Evolutionary conservation across 352 stramenopile genomes (phyloP).

Genomic region (Phytophthora idaei): DNA sequence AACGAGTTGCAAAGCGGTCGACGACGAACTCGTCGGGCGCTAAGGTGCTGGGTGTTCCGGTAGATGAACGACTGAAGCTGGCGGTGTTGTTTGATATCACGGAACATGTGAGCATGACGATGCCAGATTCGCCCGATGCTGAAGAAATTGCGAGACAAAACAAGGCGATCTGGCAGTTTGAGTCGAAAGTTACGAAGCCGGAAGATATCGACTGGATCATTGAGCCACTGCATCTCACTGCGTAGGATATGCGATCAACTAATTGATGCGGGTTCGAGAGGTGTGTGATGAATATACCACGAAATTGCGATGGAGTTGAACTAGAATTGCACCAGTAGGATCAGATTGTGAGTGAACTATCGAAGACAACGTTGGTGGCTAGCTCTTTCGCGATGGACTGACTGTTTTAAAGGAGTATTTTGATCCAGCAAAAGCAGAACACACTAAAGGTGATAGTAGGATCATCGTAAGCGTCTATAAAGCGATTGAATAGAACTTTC

Average conservation of each 20-base stretch:
- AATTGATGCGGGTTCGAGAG: neutral
- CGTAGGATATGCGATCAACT: slow-evolving; percentile 9
- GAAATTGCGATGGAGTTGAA: too few relatives aligned
- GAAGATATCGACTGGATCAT: slow-evolving; percentile 40
- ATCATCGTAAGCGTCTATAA: too few relatives aligned
- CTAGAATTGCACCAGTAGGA: neutral
- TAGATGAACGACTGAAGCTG: slow-evolving; percentile 32
- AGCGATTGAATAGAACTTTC: too few relatives aligned
- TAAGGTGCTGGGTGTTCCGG: slow-evolving; percentile 23
- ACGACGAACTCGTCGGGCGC: slow-evolving; percentile 27
- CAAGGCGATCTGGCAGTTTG: slow-evolving; percentile 40
- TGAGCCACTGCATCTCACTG: slow-evolving; percentile 33
- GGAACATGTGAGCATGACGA: slow-evolving; percentile 27
- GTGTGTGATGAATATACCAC: neutral
- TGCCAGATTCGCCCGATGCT: slow-evolving; percentile 6
- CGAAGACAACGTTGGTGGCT: too few relatives aligned
- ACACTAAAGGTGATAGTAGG: too few relatives aligned
- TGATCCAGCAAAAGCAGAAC: too few relatives aligned
- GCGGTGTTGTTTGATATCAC: slow-evolving; percentile 38
- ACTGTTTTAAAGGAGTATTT: too few relatives aligned
- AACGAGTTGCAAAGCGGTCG: slow-evolving; percentile 11
- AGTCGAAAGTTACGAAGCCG: slow-evolving; percentile 28
- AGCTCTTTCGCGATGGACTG: too few relatives aligned
- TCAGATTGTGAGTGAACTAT: too few relatives aligned
- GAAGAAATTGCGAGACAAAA: slow-evolving; percentile 19